phyloP scores from a whole-genome alignment of 1,284 basidiomycete genomes.

The Pyrrhoderma lamaoense region DNA sequence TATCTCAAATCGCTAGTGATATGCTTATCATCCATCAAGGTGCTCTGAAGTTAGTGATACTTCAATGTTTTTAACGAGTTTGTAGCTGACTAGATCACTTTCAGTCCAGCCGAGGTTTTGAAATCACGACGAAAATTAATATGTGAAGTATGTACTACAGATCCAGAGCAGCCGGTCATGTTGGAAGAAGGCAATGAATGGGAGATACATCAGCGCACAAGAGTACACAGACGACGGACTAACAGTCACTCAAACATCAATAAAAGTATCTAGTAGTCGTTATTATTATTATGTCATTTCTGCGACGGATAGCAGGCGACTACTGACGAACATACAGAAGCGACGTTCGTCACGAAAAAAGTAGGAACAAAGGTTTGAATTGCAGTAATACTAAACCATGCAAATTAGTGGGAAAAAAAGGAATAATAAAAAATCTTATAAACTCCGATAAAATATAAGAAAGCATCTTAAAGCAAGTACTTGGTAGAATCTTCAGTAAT shows the following conservation, averaged over 20 bases:
- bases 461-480: not conserved
- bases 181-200: slow-evolving; percentile 64
- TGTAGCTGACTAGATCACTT: too few relatives aligned
- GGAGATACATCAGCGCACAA: slow-evolving; percentile 55
- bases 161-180: slow-evolving; percentile 62
- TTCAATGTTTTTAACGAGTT: not conserved
- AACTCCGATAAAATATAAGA: not conserved
- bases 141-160: slow-evolving; percentile 66
- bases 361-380: too few relatives aligned
- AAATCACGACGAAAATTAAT: slow-evolving; percentile 50
- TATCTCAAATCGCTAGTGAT: slow-evolving; percentile 49
- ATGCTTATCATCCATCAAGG: slow-evolving; percentile 39
- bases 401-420: not conserved
- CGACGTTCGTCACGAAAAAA: too few relatives aligned
- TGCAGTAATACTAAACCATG: too few relatives aligned
- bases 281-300: too few relatives aligned
- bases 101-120: slow-evolving; percentile 53
- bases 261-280: too few relatives aligned
- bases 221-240: slow-evolving; percentile 40
- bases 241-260: too few relatives aligned
- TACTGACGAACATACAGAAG: too few relatives aligned
- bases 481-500: not conserved
- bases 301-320: too few relatives aligned
- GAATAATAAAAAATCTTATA: not conserved
- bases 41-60: slow-evolving; percentile 44